These are phyloP conservation scores for Penicillium bovifimosum DNA, from an alignment of 495 filamentous ascomycete genomes.

Conservation along the genomic window DNA sequence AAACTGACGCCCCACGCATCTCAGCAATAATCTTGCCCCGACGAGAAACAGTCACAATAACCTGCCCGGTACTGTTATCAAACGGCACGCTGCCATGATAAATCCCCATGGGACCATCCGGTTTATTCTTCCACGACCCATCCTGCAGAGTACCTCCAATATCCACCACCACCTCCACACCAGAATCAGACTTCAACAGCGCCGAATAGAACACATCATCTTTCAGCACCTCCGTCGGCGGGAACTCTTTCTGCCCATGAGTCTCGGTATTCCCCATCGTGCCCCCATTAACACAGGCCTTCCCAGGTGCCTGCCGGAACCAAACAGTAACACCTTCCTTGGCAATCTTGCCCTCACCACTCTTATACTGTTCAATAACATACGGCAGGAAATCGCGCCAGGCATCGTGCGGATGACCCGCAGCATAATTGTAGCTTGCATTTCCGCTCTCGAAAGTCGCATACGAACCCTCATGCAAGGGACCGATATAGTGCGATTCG, in stretches of 20 bases:
- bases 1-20: constrained; percentile 2
- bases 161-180: constrained; percentile 35
- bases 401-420: constrained; percentile 46
- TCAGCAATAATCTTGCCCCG: background rate
- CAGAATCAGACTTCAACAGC: constrained; percentile 14
- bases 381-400: constrained; percentile 56
- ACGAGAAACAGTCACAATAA: constrained; percentile 1
- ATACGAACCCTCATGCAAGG: constrained; percentile 33
- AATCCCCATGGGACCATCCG: constrained; percentile 33
- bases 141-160: constrained; percentile 15
- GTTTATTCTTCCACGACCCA: constrained; percentile 28
- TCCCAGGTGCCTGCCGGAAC: constrained; percentile 47
- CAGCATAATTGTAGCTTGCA: constrained; percentile 47
- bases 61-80: constrained; percentile 35
- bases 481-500: constrained; percentile 70
- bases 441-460: constrained; percentile 41
- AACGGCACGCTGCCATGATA: constrained; percentile 47
- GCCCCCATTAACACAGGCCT: constrained; percentile 22
- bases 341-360: constrained; percentile 33
- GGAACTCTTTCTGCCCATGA: constrained; percentile 16
- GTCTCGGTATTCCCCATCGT: constrained; percentile 32
- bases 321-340: constrained; percentile 30
- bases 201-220: constrained; percentile 32
- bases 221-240: constrained; percentile 10
- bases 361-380: constrained; percentile 60